phyloP scores from a whole-genome alignment of 306 rosid species.

The Gillenia trifoliata region DNA sequence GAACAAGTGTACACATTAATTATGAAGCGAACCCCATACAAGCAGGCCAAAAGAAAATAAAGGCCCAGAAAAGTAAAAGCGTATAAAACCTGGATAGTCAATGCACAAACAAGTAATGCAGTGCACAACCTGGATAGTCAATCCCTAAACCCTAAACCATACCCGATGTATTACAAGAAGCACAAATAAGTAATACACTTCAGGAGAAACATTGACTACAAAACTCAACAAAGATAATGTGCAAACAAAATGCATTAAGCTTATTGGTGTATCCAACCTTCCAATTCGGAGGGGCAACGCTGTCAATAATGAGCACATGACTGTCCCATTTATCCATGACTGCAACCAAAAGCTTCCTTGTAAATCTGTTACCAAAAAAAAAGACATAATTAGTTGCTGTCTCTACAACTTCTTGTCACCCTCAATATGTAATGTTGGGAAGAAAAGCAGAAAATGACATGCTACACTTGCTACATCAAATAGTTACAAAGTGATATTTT shows the following conservation, averaged over 20 bases:
- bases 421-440: neutral
- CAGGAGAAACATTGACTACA: neutral
- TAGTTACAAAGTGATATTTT: neutral
- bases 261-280: slow-evolving; percentile 43
- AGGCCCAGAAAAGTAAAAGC: neutral
- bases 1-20: neutral
- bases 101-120: neutral
- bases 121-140: neutral
- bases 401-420: neutral
- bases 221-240: slow-evolving; percentile 8
- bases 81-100: neutral
- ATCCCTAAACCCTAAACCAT: neutral
- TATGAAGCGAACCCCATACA: neutral
- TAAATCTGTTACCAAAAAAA: slow-evolving; percentile 49
- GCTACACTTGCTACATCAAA: slow-evolving; percentile 15
- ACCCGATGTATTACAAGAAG: slow-evolving; percentile 3
- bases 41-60: neutral
- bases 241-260: neutral
- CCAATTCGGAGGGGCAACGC: slow-evolving; percentile 79
- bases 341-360: slow-evolving; percentile 81
- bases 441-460: neutral
- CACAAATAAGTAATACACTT: neutral
- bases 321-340: slow-evolving; percentile 76
- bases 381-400: slow-evolving; percentile 8
- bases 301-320: slow-evolving; percentile 58